Evolutionary conservation across 495 filamentous ascomycete genomes (phyloP).

Genomic region (Ramalina peruviana): DNA sequence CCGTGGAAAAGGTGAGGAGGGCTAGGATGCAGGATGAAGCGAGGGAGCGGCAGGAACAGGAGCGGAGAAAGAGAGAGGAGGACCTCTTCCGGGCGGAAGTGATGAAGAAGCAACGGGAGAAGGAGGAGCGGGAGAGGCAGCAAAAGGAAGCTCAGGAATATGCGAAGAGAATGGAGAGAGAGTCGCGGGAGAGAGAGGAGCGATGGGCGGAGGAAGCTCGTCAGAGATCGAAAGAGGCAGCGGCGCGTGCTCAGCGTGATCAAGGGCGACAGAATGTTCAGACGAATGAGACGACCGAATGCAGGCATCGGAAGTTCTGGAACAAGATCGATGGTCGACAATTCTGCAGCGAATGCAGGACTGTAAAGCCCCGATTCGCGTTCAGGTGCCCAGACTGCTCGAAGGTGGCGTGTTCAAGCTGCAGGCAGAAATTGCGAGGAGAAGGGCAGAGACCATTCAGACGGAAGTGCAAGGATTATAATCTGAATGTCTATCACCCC

Average conservation of each 20-base stretch:
- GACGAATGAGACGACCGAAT: background rate
- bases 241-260: background rate
- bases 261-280: background rate
- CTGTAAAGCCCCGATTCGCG: background rate
- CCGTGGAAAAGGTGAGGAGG: background rate
- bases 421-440: background rate
- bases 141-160: background rate
- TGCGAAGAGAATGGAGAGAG: background rate
- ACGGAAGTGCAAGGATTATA: no score
- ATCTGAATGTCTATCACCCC: no score
- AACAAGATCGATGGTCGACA: slow-evolving; percentile 1
- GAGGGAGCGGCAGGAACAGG: background rate
- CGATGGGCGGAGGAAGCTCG: background rate
- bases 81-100: background rate
- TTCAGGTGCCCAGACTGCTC: slow-evolving; percentile 6
- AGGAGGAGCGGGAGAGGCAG: slow-evolving; percentile 2
- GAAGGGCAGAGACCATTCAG: background rate
- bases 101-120: background rate
- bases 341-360: background rate
- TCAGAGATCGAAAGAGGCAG: background rate
- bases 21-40: background rate
- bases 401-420: slow-evolving; percentile 4
- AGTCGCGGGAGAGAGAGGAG: background rate
- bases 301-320: slow-evolving; percentile 2
- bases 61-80: background rate